Conservation (phyloP, 1,284 basidiomycete species). For the Fomitopsis palustris region DNA sequence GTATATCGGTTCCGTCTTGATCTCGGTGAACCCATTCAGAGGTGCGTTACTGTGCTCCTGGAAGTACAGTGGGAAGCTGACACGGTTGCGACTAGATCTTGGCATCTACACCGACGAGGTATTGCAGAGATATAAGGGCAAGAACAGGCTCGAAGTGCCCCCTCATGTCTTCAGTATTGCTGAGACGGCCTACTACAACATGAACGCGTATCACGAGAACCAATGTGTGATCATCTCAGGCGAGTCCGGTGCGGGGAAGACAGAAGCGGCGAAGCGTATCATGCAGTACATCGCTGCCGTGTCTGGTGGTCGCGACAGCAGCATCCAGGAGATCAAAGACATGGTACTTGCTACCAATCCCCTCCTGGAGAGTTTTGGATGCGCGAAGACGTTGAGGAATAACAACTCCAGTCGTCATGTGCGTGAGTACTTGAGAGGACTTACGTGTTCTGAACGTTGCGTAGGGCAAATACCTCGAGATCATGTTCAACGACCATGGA, state of each 20-base stretch:
- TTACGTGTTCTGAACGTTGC: constrained; percentile 3
- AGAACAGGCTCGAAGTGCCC: constrained; percentile 97
- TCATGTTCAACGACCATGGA: constrained; percentile 95
- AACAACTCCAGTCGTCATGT: constrained; percentile 99
- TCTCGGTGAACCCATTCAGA: constrained; percentile 98
- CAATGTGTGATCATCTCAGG: constrained; percentile 99
- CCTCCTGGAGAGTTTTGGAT: constrained; percentile 96
- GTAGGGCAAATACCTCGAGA: constrained; percentile 98
- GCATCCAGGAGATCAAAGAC: constrained; percentile 97
- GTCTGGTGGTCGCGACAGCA: constrained; percentile 79
- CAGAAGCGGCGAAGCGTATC: constrained; percentile 96
- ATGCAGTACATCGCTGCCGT: constrained; percentile 99
- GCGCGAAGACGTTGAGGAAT: constrained; percentile 97
- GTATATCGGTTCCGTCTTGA: constrained; percentile 96
- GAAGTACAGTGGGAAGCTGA: neutral
- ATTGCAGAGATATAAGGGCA: constrained; percentile 87
- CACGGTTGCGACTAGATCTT: constrained; percentile 56
- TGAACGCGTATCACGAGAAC: constrained; percentile 99
- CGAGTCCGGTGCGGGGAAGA: constrained; percentile 97
- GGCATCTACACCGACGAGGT: constrained; percentile 96
- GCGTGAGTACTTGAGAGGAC: constrained; percentile 31
- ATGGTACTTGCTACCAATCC: constrained; percentile 99
- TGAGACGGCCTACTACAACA: constrained; percentile 97
- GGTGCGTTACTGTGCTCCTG: constrained; percentile 53
- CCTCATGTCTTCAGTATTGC: constrained; percentile 99